A percentile compares a stretch with the other conserved stretches of the same genome.
phyloP scores from a whole-genome alignment of 2,329 filamentous ascomycete species.

The Pseudogymnoascus sp. region DNA sequence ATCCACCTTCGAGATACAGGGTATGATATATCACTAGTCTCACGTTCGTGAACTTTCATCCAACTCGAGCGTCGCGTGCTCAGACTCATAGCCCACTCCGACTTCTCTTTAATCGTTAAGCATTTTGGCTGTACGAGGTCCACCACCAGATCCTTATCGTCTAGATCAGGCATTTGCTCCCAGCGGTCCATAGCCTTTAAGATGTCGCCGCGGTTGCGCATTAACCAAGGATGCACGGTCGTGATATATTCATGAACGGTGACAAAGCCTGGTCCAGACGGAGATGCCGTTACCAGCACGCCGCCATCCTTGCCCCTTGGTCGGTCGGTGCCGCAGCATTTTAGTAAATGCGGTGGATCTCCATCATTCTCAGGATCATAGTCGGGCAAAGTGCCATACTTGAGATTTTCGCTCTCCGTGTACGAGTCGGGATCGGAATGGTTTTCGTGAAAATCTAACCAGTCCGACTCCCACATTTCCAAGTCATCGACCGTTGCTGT shows the following conservation, averaged over 20 bases:
- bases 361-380: not conserved
- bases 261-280: conserved; percentile 17
- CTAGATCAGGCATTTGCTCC: not conserved
- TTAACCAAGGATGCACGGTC: conserved; percentile 23
- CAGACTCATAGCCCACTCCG: not conserved
- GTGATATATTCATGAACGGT: conserved; percentile 25
- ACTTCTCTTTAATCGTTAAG: not conserved
- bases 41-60: not conserved
- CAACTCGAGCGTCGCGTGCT: not conserved
- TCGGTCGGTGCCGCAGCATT: not conserved
- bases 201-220: conserved; percentile 14
- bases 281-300: not conserved
- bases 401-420: not conserved
- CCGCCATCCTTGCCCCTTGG: not conserved
- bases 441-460: not conserved
- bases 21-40: not conserved
- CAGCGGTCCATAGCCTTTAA: not conserved
- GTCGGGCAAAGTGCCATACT: not conserved
- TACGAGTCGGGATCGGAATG: not conserved
- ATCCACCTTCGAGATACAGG: not conserved
- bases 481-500: not conserved
- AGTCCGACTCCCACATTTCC: not conserved
- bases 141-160: not conserved
- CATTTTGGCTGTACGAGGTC: not conserved
- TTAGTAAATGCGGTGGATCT: not conserved